Percentiles rank a stretch among this genome's conserved stretches.
Evolutionary conservation across 108 stramenopile species (phyloP).

Genomic region (Nitzschia palea): DNA sequence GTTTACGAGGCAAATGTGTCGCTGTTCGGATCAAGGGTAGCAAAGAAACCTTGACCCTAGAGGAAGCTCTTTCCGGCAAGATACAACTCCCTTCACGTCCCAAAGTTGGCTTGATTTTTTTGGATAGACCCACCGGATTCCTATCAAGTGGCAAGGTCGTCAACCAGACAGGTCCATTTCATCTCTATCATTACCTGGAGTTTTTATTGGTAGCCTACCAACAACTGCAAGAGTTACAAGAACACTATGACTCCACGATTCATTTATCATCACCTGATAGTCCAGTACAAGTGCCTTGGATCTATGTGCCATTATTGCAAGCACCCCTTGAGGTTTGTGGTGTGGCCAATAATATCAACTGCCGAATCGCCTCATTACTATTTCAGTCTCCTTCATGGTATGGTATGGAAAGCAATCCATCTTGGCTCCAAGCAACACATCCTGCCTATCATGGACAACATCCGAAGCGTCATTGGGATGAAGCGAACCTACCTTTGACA

Average conservation of each 20-base stretch:
- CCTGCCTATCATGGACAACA: neutral
- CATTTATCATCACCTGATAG: neutral
- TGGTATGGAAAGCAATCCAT: conserved; percentile 1
- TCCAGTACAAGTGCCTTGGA: conserved; percentile 6
- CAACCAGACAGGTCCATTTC: neutral
- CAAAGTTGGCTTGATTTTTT: neutral
- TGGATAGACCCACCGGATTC: conserved; percentile 1
- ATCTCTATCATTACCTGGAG: conserved; percentile 15
- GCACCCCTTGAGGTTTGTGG: neutral
- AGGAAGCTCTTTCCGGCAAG: neutral
- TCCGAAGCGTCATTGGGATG: neutral
- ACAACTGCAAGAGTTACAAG: neutral
- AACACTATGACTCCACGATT: neutral
- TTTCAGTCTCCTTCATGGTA: neutral
- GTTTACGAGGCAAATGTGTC: neutral
- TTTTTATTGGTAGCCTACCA: conserved; percentile 2
- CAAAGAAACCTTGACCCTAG: neutral
- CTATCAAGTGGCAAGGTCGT: neutral
- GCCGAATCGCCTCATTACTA: neutral
- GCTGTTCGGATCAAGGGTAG: neutral
- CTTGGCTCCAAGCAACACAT: neutral
- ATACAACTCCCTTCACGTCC: neutral
- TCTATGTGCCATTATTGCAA: neutral
- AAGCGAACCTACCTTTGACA: neutral
- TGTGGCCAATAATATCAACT: neutral